Percentiles rank a stretch among this genome's conserved stretches.
Conservation (phyloP, 345 rosid species). For the Acer negundo region DNA sequence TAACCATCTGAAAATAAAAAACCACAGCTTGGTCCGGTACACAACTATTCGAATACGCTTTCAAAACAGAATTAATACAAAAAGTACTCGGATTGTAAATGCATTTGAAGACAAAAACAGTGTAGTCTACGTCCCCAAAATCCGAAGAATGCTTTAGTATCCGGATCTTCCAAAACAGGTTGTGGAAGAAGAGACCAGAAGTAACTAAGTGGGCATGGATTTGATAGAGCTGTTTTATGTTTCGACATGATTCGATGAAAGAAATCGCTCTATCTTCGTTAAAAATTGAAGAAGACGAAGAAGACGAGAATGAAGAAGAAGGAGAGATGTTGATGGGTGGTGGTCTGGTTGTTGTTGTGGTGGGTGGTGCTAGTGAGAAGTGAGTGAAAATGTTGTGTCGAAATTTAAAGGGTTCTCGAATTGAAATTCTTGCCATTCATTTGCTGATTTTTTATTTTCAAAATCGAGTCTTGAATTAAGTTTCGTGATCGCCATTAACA, state of each 20-base stretch:
- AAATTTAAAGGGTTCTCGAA: constrained; percentile 45
- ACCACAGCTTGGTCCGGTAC: constrained; percentile 38
- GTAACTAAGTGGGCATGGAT: constrained; percentile 60
- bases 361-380: not conserved
- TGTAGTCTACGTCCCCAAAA: constrained; percentile 44
- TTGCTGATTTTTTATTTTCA: constrained; percentile 19
- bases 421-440: constrained; percentile 73
- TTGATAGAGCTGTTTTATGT: constrained; percentile 42
- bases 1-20: constrained; percentile 50
- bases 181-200: constrained; percentile 47
- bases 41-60: constrained; percentile 47
- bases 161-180: constrained; percentile 47
- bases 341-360: constrained; percentile 9
- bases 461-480: constrained; percentile 2
- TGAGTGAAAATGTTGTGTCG: constrained; percentile 21
- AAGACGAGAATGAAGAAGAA: constrained; percentile 4
- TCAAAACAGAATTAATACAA: constrained; percentile 49
- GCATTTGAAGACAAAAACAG: constrained; percentile 41
- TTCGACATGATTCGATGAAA: constrained; percentile 37
- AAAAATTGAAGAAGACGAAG: constrained; percentile 13
- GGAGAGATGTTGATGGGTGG: not conserved
- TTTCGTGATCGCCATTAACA: constrained; percentile 27
- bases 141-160: constrained; percentile 48
- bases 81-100: constrained; percentile 40
- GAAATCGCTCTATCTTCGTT: constrained; percentile 21